Evolutionary conservation across 2,329 filamentous ascomycete species (phyloP).

Genomic region (Raffaelea ambrosiae): DNA sequence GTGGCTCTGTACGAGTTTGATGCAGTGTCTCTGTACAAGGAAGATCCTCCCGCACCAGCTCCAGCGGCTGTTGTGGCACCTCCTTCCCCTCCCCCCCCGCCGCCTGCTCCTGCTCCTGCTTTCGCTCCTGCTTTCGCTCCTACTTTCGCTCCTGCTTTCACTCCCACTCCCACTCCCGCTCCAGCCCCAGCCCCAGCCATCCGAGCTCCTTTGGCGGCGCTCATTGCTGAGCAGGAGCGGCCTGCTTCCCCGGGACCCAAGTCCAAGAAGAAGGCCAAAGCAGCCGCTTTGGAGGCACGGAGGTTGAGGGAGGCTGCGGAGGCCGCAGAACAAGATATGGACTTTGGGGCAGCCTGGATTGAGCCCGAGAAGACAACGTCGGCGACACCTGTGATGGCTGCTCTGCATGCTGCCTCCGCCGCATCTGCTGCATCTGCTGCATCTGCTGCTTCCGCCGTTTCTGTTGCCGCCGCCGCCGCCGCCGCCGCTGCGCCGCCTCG

Average conservation of each 20-base stretch:
- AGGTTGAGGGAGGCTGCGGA: neutral
- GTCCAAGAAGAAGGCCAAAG: conserved; percentile 3
- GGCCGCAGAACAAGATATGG: neutral
- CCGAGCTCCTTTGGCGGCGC: neutral
- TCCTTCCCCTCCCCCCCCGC: neutral
- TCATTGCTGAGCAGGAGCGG: neutral
- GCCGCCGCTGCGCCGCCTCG: neutral
- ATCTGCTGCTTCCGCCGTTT: neutral
- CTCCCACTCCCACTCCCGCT: neutral
- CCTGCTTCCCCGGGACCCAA: neutral
- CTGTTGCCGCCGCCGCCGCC: neutral
- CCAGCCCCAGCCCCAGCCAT: neutral
- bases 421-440: neutral
- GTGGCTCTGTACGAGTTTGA: conserved; percentile 67
- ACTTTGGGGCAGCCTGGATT: neutral
- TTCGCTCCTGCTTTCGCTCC: neutral
- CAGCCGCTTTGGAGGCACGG: neutral
- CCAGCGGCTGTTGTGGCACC: neutral
- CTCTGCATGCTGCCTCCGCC: no score
- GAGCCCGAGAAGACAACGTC: neutral
- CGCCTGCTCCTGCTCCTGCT: neutral
- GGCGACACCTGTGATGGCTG: neutral
- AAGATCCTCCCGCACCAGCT: neutral
- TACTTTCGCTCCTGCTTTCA: neutral
- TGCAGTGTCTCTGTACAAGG: conserved; percentile 1